phyloP scores from a whole-genome alignment of 2,329 filamentous ascomycete genomes.

The Fusarium verrucosum region DNA sequence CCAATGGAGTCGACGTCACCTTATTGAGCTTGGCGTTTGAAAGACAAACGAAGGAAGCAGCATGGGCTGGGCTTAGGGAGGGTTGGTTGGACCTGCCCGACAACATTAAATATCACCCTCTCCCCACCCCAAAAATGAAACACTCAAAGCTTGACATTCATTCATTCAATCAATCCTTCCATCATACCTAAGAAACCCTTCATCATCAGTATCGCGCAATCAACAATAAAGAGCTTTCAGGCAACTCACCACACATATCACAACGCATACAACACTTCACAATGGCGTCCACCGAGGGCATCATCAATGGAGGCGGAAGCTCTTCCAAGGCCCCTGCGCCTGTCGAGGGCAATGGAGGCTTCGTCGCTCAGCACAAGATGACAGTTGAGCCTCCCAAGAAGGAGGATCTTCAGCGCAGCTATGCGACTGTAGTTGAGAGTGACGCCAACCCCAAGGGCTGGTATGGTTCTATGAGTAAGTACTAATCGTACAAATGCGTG shows the following conservation, averaged over 20 bases:
- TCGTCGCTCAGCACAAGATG: constrained; percentile 66
- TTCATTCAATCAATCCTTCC: background rate
- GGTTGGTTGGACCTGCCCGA: constrained; percentile 6
- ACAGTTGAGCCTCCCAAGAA: constrained; percentile 80
- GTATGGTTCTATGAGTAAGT: constrained; percentile 87
- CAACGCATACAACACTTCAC: constrained; percentile 6
- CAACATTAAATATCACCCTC: constrained; percentile 32
- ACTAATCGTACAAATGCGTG: background rate
- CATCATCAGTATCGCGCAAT: background rate
- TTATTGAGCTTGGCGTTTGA: constrained; percentile 27
- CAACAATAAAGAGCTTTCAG: background rate
- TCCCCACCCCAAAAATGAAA: constrained; percentile 17
- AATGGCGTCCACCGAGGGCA: constrained; percentile 35
- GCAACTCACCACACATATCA: background rate
- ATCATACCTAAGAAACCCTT: background rate
- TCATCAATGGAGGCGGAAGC: constrained; percentile 44
- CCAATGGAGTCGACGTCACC: constrained; percentile 27
- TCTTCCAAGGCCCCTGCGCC: constrained; percentile 45
- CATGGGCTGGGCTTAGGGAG: constrained; percentile 5
- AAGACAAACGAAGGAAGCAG: constrained; percentile 11
- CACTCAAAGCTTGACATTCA: constrained; percentile 1
- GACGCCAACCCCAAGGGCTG: constrained; percentile 80
- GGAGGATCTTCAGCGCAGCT: constrained; percentile 86
- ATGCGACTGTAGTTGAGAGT: constrained; percentile 71
- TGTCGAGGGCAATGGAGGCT: constrained; percentile 50